Evolutionary conservation across 2,329 filamentous ascomycete genomes (phyloP).

Genomic region (Fusarium beomiforme): DNA sequence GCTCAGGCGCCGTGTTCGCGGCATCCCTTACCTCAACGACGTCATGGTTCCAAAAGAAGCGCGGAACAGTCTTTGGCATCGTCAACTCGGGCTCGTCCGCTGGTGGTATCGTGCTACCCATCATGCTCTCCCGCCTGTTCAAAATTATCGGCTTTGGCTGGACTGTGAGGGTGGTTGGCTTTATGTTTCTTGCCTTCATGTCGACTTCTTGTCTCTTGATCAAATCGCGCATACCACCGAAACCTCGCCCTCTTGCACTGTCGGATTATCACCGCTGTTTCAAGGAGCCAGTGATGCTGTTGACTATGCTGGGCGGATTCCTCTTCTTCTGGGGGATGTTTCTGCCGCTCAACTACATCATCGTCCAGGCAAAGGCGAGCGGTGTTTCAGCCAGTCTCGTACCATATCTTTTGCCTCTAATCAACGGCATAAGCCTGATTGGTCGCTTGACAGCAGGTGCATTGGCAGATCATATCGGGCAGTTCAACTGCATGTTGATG

Average conservation of each 20-base stretch:
- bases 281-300: accelerated
- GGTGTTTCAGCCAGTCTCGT: accelerated
- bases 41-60: background rate
- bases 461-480: background rate
- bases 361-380: background rate
- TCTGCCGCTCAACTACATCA: background rate
- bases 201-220: background rate
- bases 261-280: accelerated
- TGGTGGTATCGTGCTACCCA: accelerated
- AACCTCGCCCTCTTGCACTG: accelerated
- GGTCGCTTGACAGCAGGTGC: background rate
- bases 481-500: background rate
- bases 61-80: background rate
- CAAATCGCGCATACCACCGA: accelerated
- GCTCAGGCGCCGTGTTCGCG: background rate
- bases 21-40: accelerated
- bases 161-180: background rate
- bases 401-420: background rate
- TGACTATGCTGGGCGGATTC: background rate
- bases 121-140: background rate
- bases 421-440: background rate
- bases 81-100: background rate
- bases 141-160: background rate
- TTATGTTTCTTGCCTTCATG: background rate
- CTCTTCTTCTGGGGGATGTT: constrained; percentile 6